These are phyloP conservation scores for Aplosporella prunicola DNA, from an alignment of 2,329 filamentous ascomycete species.

Conservation along the genomic window DNA sequence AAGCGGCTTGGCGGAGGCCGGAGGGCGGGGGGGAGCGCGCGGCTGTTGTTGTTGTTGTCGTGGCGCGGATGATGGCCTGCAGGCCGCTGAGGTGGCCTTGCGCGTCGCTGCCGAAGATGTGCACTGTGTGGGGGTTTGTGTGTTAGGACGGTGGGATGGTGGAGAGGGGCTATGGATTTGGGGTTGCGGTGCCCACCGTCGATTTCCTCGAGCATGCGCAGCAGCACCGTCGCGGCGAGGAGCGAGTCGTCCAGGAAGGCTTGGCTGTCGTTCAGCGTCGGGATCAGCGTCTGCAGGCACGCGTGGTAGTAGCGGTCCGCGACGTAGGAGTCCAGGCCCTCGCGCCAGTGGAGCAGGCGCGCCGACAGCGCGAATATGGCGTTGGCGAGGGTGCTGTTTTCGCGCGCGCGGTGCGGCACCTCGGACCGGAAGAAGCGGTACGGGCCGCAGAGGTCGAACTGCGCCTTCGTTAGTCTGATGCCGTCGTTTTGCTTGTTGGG, in stretches of 20 bases:
- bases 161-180: neutral
- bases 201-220: conserved; percentile 34
- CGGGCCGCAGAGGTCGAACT: conserved; percentile 29
- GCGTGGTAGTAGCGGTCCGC: conserved; percentile 34
- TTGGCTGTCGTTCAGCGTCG: conserved; percentile 30
- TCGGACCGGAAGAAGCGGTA: conserved; percentile 25
- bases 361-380: conserved; percentile 35
- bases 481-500: accelerated
- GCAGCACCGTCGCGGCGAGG: conserved; percentile 32
- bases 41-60: conserved; percentile 15
- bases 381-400: conserved; percentile 32
- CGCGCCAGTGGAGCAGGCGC: conserved; percentile 32
- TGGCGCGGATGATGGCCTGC: conserved; percentile 2
- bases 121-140: conserved; percentile 13
- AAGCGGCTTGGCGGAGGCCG: conserved; percentile 25
- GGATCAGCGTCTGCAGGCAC: conserved; percentile 33
- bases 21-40: conserved; percentile 12
- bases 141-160: neutral
- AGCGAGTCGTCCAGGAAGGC: conserved; percentile 32
- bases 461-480: conserved; percentile 1
- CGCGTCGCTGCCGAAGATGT: conserved; percentile 25
- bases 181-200: conserved; percentile 22
- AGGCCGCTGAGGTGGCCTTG: conserved; percentile 30
- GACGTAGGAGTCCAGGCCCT: conserved; percentile 30
- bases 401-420: conserved; percentile 27